These are phyloP conservation scores for Ramaria sp. DNA, from an alignment of 768 basidiomycete genomes.

Conservation along the genomic window DNA sequence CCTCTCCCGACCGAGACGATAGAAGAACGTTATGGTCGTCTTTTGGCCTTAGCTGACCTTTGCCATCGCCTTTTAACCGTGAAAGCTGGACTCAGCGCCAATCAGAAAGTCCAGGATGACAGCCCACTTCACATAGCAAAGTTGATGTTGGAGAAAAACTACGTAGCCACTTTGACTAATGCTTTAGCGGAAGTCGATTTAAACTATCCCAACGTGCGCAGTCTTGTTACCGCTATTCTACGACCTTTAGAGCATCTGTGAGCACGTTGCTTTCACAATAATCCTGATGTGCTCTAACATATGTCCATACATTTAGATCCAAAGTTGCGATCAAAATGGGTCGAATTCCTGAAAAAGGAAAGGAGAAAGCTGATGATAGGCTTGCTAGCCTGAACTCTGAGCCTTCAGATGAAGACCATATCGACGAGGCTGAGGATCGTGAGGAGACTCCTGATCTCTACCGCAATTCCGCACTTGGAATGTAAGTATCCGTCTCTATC, in stretches of 20 bases:
- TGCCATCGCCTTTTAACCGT: conserved; percentile 80
- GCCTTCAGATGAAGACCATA: conserved; percentile 48
- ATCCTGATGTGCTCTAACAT: neutral
- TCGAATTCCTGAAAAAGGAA: conserved; percentile 53
- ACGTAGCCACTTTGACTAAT: conserved; percentile 78
- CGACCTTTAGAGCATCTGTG: conserved; percentile 85
- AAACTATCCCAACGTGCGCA: conserved; percentile 86
- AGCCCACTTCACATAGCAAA: conserved; percentile 89
- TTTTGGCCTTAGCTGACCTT: conserved; percentile 79
- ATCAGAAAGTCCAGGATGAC: conserved; percentile 50
- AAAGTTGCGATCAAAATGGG: conserved; percentile 99
- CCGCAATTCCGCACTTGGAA: conserved; percentile 91
- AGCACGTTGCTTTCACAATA: conserved; percentile 21
- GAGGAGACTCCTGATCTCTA: conserved; percentile 91
- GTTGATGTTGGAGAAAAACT: conserved; percentile 97
- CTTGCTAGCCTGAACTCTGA: conserved; percentile 41
- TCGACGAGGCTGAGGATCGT: conserved; percentile 40
- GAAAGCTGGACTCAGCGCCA: conserved; percentile 26
- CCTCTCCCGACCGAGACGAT: conserved; percentile 37
- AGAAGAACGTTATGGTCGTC: conserved; percentile 75
- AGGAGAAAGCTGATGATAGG: conserved; percentile 40
- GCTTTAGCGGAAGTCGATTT: conserved; percentile 89
- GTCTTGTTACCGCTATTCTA: conserved; percentile 77
- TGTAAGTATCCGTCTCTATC: conserved; percentile 36
- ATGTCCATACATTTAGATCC: conserved; percentile 38